Base-by-base conservation (phyloP, 164 flowering plant genomes). In the Saururus chinensis region DNA sequence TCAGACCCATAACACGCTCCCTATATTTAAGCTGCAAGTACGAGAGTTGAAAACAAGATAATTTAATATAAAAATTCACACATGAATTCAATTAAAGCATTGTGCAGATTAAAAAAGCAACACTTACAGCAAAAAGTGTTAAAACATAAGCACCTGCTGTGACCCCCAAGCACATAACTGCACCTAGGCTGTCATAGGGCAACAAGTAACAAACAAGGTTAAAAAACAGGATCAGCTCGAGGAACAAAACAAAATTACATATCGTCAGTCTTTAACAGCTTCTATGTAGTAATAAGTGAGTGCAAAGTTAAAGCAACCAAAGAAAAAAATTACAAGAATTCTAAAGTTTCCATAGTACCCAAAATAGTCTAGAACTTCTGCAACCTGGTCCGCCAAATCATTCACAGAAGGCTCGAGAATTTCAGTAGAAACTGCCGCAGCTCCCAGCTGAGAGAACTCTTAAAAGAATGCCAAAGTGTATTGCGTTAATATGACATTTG, bases 101-200 rank as follows among this genome's bases (percentile, higher is more conserved):
- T 16, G 21, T 30, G 16, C 9, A 19, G 17, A 20, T 13, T 30
- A 2, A 30, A 30, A 6, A 30, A 2, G 37, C 35, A 25, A 20
- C 40, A 73, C 81, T 13, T 71, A 82, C 86, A 6, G 85, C 85
- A 63, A 83, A 83, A 26, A 83, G 74, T n/a, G 81, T 81, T 65
- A 83, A 80, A 67, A 83, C 66, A 69, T 83, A 81, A 53, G 89
- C 89, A 55, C 89, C 89, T 56, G 84, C 85, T 51, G 87, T 82
- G 51, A 79, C 89, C 30, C 89, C 89, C 75, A 84, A 72, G 71
- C 87, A 84, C 85, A 84, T 84, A 24, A 84, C 89, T 40, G 79
- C 74, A 64, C 76, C 83, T 67, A 84, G 81, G 65, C 89, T 84
- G 70, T 40, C 59, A 57, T 16, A 7, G 25, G 22, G 10, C 1